phyloP scores from a whole-genome alignment of 257 asterid genomes.

The Mentha longifolia region DNA sequence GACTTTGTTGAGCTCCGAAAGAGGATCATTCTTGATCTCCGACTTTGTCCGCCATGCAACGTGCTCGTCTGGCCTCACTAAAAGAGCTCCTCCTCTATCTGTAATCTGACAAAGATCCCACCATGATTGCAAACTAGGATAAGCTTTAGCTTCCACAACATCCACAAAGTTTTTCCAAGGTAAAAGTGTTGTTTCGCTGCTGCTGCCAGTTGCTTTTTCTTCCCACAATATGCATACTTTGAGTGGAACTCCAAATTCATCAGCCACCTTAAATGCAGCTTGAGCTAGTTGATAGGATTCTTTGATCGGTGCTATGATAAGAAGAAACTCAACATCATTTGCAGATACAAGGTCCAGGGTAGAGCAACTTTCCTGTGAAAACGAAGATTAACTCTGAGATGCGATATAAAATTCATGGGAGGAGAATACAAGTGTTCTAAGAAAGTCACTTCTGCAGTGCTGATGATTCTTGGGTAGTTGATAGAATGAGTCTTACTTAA shows the following conservation, averaged over 20 bases:
- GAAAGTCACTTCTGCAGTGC: background rate
- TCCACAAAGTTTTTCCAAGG: conserved; percentile 72
- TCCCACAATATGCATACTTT: conserved; percentile 82
- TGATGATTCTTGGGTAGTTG: background rate
- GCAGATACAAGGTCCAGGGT: conserved; percentile 74
- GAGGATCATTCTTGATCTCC: conserved; percentile 40
- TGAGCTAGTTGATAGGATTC: conserved; percentile 71
- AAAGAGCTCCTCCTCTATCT: conserved; percentile 76
- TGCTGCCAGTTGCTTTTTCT: conserved; percentile 43
- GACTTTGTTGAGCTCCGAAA: conserved; percentile 53
- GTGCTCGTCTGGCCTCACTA: conserved; percentile 96
- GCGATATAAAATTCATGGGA: background rate
- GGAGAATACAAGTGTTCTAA: background rate
- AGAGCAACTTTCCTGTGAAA: conserved; percentile 61
- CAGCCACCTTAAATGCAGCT: conserved; percentile 71
- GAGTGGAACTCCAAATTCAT: conserved; percentile 49
- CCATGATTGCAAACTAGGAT: conserved; percentile 60
- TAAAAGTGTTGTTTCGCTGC: conserved; percentile 50
- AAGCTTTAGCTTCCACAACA: conserved; percentile 52
- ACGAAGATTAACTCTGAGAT: no score
- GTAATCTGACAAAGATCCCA: conserved; percentile 87
- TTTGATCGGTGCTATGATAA: conserved; percentile 74
- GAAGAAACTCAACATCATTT: conserved; percentile 68
- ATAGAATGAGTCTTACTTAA: background rate
- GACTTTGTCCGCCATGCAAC: conserved; percentile 73